Evolutionary conservation across 2,329 filamentous ascomycete species (phyloP).

Genomic region (Penicillium janthinellum): DNA sequence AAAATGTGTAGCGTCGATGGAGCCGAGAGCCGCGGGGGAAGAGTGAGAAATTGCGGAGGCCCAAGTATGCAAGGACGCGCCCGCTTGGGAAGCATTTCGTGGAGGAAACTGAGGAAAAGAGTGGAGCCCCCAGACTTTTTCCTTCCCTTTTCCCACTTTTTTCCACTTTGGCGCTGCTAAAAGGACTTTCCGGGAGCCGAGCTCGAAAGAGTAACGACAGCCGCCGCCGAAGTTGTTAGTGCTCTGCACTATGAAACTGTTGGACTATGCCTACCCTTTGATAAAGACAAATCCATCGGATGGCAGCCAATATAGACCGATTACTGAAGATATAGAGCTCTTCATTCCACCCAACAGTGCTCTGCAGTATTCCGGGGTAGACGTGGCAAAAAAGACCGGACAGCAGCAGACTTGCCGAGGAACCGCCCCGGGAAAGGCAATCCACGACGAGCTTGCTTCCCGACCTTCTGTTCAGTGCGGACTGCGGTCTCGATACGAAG

Average conservation of each 20-base stretch:
- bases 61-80: slow-evolving; percentile 27
- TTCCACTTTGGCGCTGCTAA: too few relatives aligned
- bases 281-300: too few relatives aligned
- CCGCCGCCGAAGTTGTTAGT: not conserved
- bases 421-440: not conserved
- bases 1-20: not conserved
- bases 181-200: slow-evolving; percentile 9
- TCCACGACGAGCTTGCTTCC: not conserved
- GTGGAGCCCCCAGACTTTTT: slow-evolving; percentile 22
- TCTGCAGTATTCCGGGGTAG: not conserved
- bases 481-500: not conserved
- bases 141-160: too few relatives aligned
- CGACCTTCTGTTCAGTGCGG: not conserved
- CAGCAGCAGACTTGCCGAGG: not conserved
- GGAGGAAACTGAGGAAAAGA: slow-evolving; percentile 5
- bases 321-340: too few relatives aligned
- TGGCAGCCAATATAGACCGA: too few relatives aligned
- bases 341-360: too few relatives aligned
- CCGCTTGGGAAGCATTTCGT: slow-evolving; percentile 13
- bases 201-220: slow-evolving; percentile 1
- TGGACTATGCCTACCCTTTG: not conserved
- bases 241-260: too few relatives aligned
- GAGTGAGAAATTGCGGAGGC: slow-evolving; percentile 29
- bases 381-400: not conserved
- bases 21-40: slow-evolving; percentile 26